These are phyloP conservation scores for Chalciporus pseudorubinellus DNA, from an alignment of 768 basidiomycete species.

Conservation along the genomic window DNA sequence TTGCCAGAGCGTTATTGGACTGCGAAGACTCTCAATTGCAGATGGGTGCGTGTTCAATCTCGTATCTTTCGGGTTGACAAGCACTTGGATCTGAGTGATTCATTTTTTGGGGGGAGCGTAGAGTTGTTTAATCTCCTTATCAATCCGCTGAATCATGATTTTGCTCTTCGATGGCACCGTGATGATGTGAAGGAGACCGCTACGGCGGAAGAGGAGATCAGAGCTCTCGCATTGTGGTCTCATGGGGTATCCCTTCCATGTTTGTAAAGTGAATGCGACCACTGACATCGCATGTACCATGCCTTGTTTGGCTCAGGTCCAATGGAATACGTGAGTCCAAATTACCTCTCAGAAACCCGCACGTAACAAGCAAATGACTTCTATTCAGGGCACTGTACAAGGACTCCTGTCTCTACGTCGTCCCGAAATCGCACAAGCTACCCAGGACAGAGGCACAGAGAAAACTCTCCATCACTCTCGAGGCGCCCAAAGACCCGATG, in stretches of 20 bases:
- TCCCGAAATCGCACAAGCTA: slow-evolving; percentile 62
- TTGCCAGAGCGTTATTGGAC: slow-evolving; percentile 46
- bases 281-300: background rate
- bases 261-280: background rate
- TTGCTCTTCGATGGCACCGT: slow-evolving; percentile 77
- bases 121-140: slow-evolving; percentile 77
- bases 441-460: slow-evolving; percentile 61
- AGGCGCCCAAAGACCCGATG: slow-evolving; percentile 54
- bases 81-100: background rate
- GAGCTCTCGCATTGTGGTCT: slow-evolving; percentile 57
- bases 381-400: slow-evolving; percentile 56
- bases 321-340: slow-evolving; percentile 76
- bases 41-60: slow-evolving; percentile 54
- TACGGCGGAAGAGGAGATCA: slow-evolving; percentile 54
- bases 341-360: background rate
- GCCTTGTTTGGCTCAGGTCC: slow-evolving; percentile 46
- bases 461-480: slow-evolving; percentile 46
- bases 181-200: slow-evolving; percentile 68
- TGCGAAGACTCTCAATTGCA: slow-evolving; percentile 61
- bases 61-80: background rate
- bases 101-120: background rate
- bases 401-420: slow-evolving; percentile 68
- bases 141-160: slow-evolving; percentile 61
- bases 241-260: slow-evolving; percentile 52
- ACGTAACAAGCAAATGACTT: background rate